A percentile compares a stretch with the other conserved stretches of the same genome.
Conservation (phyloP, 2,329 filamentous ascomycete genomes). For the Penicillium brasilianum region DNA sequence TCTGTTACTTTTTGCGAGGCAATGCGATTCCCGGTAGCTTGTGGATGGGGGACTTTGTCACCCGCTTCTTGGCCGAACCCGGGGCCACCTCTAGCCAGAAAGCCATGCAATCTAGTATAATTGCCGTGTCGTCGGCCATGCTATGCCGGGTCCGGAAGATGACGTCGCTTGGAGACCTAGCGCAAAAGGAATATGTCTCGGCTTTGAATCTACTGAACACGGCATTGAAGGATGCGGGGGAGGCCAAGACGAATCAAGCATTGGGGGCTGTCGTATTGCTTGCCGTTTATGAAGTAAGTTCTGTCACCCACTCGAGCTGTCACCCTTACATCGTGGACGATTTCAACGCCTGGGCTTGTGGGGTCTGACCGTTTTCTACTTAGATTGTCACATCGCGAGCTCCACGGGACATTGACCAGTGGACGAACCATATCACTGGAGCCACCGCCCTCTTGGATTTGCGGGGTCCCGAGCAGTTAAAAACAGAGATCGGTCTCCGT, state of each 20-base stretch:
- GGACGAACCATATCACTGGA: slow-evolving; percentile 64
- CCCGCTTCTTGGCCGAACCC: slow-evolving; percentile 28
- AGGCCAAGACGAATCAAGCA: slow-evolving; percentile 49
- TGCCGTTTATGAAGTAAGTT: slow-evolving; percentile 64
- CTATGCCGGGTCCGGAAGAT: slow-evolving; percentile 60
- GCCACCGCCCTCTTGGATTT: slow-evolving; percentile 62
- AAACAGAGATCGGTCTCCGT: slow-evolving; percentile 54
- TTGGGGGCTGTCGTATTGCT: slow-evolving; percentile 63
- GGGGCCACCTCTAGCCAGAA: slow-evolving; percentile 33
- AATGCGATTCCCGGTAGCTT: slow-evolving; percentile 39
- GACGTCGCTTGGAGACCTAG: slow-evolving; percentile 51
- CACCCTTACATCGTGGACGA: not conserved
- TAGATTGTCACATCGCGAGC: slow-evolving; percentile 49
- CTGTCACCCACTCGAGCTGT: not conserved
- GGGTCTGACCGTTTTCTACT: not conserved
- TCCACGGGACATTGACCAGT: slow-evolving; percentile 55
- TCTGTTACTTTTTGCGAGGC: slow-evolving; percentile 44
- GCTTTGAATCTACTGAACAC: slow-evolving; percentile 54
- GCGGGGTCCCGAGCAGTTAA: slow-evolving; percentile 45
- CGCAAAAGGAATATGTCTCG: slow-evolving; percentile 60
- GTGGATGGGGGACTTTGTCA: slow-evolving; percentile 33
- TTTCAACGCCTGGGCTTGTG: not conserved
- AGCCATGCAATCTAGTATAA: slow-evolving; percentile 55
- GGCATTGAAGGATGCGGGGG: slow-evolving; percentile 39
- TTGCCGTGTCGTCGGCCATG: slow-evolving; percentile 64